Base-by-base conservation (phyloP, 2,329 filamentous ascomycete species). In the Dothidotthia symphoricarpi region DNA sequence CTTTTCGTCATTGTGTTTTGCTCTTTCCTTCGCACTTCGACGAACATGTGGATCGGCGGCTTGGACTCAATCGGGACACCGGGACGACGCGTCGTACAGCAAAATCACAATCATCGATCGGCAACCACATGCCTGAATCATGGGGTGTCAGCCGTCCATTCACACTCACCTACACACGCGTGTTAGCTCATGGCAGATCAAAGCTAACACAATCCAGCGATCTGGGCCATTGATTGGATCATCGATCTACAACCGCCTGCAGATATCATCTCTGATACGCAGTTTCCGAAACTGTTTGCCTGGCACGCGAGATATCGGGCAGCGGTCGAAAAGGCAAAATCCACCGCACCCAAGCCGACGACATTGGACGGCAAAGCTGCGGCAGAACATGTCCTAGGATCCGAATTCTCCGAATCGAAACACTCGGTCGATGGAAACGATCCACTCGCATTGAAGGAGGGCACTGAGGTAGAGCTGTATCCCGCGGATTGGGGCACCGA, bases 201-300 rank as follows among this genome's bases (percentile, higher is more conserved):
- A 13, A 29, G 32, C 37, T 48, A 29, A 48, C 26, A 19, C 15
- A 29, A 37, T 19, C 14, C 29, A 75, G 72, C 76, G 28, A 67
- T 83, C 14, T 86, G 79, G 80, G 71, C 75, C 2, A 72, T 87
- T 45, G 75, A 83, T 63, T 88, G 84, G 83, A 64, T 84, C 1
- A 57, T 61, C 8, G 69, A 63, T 0, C 63, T 86, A 35, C 74
- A 77, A 2, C 75, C 86, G 31, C 75, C 78, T 3, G 41, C 67
- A 32, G 69, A 75, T 14, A 52, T 72, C 6, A 74, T 87, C 45
- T 76, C 75, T 3, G 56, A 68, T 11, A 60, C 63, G 13, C 67
- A 65, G 26, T 85, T 78, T 51, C 84, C 83, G 0, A 74, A 69
- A 39, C 75, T 80, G 0, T 83, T 78, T 56, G 75, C 76, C 1